These are phyloP conservation scores for Fusarium redolens DNA, from an alignment of 2,329 filamentous ascomycete genomes.

Conservation along the genomic window DNA sequence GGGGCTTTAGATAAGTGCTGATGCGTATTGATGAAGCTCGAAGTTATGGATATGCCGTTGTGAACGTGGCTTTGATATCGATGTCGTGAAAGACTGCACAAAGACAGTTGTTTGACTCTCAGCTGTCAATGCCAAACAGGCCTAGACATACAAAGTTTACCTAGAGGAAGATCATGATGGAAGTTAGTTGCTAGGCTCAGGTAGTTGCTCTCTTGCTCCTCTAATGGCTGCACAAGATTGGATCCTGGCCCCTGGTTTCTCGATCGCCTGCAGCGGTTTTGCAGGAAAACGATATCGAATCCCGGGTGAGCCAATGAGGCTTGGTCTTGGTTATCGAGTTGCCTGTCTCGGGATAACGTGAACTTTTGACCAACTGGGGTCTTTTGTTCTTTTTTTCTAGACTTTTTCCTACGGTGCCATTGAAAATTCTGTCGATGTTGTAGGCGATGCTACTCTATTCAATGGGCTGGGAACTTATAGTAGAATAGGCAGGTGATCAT, in stretches of 20 bases:
- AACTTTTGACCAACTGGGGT: constrained; percentile 5
- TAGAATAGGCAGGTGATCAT: constrained; percentile 7
- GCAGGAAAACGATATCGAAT: constrained; percentile 32
- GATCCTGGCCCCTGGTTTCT: constrained; percentile 23
- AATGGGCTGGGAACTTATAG: neutral
- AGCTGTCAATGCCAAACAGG: neutral
- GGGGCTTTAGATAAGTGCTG: constrained; percentile 17
- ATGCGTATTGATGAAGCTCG: constrained; percentile 13
- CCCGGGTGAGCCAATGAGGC: constrained; percentile 13
- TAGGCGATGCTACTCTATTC: neutral
- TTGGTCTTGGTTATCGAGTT: constrained; percentile 31
- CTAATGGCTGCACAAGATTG: constrained; percentile 22
- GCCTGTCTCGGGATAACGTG: constrained; percentile 36
- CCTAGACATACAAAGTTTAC: neutral
- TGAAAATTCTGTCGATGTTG: constrained; percentile 20
- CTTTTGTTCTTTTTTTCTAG: constrained; percentile 32
- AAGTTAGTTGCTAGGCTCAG: neutral
- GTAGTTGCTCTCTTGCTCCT: neutral
- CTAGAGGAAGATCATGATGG: neutral
- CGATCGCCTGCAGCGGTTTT: constrained; percentile 36
- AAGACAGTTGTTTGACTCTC: neutral
- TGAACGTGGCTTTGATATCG: too few relatives aligned
- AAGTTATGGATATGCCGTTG: neutral
- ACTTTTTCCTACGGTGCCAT: neutral
- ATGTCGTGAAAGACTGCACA: too few relatives aligned